Evolutionary conservation across 2,329 filamentous ascomycete genomes (phyloP).

Genomic region (Beauveria bassiana): DNA sequence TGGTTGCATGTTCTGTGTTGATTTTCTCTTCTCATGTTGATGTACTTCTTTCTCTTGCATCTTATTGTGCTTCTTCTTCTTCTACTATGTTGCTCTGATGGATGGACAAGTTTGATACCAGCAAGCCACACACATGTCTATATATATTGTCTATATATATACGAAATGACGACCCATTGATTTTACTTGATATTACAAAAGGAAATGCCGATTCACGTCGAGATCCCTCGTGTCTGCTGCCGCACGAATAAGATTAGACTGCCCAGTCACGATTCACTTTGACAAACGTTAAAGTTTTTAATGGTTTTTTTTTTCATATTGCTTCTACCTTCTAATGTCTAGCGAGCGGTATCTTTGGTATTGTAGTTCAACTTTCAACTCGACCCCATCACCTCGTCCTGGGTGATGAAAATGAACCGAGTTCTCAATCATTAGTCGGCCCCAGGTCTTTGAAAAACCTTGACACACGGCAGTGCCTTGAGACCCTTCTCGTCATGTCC

Average conservation of each 20-base stretch:
- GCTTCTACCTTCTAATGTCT: slow-evolving; percentile 17
- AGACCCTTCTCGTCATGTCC: slow-evolving; percentile 8
- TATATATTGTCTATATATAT: background rate
- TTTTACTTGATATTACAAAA: background rate
- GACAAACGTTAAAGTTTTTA: background rate
- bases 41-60: background rate
- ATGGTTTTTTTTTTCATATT: slow-evolving; percentile 4
- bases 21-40: background rate
- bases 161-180: background rate
- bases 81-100: background rate
- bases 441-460: background rate
- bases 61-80: background rate
- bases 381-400: slow-evolving; percentile 14
- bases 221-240: too few species aligned
- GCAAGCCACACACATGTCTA: background rate
- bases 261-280: too few species aligned
- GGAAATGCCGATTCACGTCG: background rate
- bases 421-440: slow-evolving; percentile 5
- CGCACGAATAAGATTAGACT: too few species aligned
- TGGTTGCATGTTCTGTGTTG: too few species aligned
- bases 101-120: background rate
- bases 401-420: background rate
- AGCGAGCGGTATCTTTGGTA: slow-evolving; percentile 34
- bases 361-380: slow-evolving; percentile 14
- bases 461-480: background rate